These are phyloP conservation scores for Acorus gramineus DNA, from an alignment of 106 monocot genomes.

Conservation along the genomic window DNA sequence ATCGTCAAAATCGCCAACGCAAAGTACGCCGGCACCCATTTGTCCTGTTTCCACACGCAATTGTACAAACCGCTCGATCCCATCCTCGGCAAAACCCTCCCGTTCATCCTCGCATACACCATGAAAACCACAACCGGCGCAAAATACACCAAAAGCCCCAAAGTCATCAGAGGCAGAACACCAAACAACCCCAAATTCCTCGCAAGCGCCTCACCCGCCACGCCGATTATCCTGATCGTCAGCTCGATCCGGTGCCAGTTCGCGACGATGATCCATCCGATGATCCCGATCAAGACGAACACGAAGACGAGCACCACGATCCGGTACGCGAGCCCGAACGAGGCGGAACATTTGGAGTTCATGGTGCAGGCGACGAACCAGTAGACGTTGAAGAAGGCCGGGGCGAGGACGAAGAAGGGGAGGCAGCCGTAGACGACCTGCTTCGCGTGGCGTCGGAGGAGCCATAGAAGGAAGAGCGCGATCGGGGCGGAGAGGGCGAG, in stretches of 20 bases:
- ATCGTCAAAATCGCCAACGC: conserved; percentile 62
- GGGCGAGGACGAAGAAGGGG: conserved; percentile 71
- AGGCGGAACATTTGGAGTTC: conserved; percentile 16
- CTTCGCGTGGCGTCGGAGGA: conserved; percentile 48
- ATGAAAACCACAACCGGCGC: conserved; percentile 53
- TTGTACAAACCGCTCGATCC: conserved; percentile 19
- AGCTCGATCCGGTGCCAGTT: conserved; percentile 75
- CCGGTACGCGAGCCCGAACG: conserved; percentile 59
- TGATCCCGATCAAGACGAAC: conserved; percentile 42
- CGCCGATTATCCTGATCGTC: conserved; percentile 47
- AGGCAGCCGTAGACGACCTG: conserved; percentile 53
- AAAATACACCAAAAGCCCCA: conserved; percentile 44
- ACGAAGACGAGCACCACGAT: conserved; percentile 55
- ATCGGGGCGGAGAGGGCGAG: conserved; percentile 35
- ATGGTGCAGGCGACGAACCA: conserved; percentile 76
- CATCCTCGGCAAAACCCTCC: conserved; percentile 40
- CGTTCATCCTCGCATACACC: conserved; percentile 64
- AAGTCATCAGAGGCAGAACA: conserved; percentile 30
- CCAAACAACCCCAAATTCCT: conserved; percentile 38
- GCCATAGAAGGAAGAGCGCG: conserved; percentile 36
- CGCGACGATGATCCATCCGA: conserved; percentile 57
- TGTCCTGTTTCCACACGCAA: conserved; percentile 71
- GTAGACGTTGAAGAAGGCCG: conserved; percentile 55
- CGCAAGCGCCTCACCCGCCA: conserved; percentile 44
- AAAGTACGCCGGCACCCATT: conserved; percentile 80